These are phyloP conservation scores for Lactuca sativa DNA, from an alignment of 129 eudicot genomes.

Conservation along the genomic window DNA sequence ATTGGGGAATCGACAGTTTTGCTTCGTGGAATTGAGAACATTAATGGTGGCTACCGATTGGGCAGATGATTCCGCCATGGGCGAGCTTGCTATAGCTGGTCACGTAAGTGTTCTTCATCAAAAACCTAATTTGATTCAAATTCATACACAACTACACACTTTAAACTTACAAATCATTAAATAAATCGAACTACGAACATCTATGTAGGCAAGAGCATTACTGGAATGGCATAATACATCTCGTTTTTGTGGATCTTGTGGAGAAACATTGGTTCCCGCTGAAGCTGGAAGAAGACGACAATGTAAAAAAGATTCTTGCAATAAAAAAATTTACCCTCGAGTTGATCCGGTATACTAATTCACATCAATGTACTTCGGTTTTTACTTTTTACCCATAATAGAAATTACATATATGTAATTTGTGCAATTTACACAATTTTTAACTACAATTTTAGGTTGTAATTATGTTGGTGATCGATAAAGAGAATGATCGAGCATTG, in stretches of 20 bases:
- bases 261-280: slow-evolving; percentile 54
- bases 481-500: slow-evolving; percentile 74
- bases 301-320: slow-evolving; percentile 69
- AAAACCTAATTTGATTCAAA: neutral
- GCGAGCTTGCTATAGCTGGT: slow-evolving; percentile 85
- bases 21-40: slow-evolving; percentile 90
- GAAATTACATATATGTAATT: neutral
- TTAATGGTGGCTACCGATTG: slow-evolving; percentile 98
- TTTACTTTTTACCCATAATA: too few relatives aligned
- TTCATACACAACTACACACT: neutral
- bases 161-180: neutral
- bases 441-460: slow-evolving; percentile 47
- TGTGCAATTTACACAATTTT: slow-evolving; percentile 18
- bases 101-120: slow-evolving; percentile 52
- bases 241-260: slow-evolving; percentile 84
- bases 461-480: slow-evolving; percentile 86
- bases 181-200: neutral
- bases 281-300: slow-evolving; percentile 90
- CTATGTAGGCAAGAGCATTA: slow-evolving; percentile 72
- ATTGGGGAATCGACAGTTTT: slow-evolving; percentile 43
- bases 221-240: slow-evolving; percentile 82
- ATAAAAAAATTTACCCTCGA: slow-evolving; percentile 83
- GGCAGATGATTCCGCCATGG: slow-evolving; percentile 72
- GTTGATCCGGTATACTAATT: slow-evolving; percentile 68
- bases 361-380: neutral